These are phyloP conservation scores for Porcisia deanei DNA, from an alignment of 208 protist genomes.

Conservation along the genomic window DNA sequence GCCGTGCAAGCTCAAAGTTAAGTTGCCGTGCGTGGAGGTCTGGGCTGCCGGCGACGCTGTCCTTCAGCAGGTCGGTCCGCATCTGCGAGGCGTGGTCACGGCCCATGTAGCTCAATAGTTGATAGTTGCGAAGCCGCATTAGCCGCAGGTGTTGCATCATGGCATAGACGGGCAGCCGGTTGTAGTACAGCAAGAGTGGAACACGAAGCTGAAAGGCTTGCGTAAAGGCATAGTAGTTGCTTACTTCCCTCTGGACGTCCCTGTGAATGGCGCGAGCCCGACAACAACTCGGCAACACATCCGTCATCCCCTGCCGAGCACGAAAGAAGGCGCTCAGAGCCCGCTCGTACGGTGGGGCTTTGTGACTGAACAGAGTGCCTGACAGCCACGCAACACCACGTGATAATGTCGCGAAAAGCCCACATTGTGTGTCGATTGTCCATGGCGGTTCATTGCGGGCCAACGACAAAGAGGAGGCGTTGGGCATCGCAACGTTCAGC, in stretches of 20 bases:
- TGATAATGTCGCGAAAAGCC: conserved; percentile 1
- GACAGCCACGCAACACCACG: background rate
- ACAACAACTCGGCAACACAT: conserved; percentile 13
- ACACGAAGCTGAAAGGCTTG: conserved; percentile 25
- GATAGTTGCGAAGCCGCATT: conserved; percentile 21
- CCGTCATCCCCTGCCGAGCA: conserved; percentile 23
- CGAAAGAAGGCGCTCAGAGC: conserved; percentile 26
- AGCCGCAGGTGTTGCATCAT: conserved; percentile 25
- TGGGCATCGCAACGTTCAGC: conserved; percentile 15
- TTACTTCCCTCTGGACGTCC: conserved; percentile 10
- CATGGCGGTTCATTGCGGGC: conserved; percentile 29
- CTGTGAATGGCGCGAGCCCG: conserved; percentile 14
- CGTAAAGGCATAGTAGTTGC: conserved; percentile 22
- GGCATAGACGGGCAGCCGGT: conserved; percentile 34
- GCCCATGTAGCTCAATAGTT: conserved; percentile 25
- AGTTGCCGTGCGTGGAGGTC: conserved; percentile 16
- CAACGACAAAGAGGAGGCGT: conserved; percentile 19
- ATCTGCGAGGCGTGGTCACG: conserved; percentile 11
- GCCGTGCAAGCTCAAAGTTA: conserved; percentile 17
- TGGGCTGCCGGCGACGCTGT: conserved; percentile 3
- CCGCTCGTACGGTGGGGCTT: conserved; percentile 18
- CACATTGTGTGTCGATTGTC: conserved; percentile 9
- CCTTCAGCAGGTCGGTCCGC: conserved; percentile 13
- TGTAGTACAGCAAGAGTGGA: conserved; percentile 31
- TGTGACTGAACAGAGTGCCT: background rate